Conservation (phyloP, 140 eudicot genomes). For the Cichorium intybus region DNA sequence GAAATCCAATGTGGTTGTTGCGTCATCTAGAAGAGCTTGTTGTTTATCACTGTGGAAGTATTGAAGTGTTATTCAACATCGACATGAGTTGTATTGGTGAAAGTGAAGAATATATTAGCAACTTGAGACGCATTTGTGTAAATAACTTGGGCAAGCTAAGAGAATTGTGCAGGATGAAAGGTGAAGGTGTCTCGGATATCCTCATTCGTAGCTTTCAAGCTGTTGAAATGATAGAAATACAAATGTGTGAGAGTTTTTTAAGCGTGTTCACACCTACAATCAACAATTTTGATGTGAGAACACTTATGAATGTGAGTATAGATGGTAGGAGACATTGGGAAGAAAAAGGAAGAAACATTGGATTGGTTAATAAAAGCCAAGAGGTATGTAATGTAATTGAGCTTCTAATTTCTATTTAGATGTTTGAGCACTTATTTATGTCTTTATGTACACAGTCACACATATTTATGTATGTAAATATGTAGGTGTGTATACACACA, state of each 20-base stretch:
- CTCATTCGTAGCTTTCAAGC: neutral
- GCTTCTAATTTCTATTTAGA: too few relatives aligned
- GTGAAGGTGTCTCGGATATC: neutral
- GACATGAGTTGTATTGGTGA: too few relatives aligned
- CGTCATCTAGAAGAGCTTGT: neutral
- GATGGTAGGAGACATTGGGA: too few relatives aligned
- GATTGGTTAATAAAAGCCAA: neutral
- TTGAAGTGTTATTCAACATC: too few relatives aligned
- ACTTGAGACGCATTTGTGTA: neutral
- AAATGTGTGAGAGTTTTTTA: neutral
- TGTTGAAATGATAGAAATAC: neutral
- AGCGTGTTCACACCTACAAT: slow-evolving; percentile 17
- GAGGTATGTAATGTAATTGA: too few relatives aligned
- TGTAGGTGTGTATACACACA: too few relatives aligned
- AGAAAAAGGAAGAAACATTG: accelerated
- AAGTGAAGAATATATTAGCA: slow-evolving; percentile 10
- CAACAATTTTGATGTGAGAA: too few relatives aligned
- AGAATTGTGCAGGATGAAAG: too few relatives aligned
- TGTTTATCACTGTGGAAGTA: neutral
- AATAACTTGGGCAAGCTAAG: neutral
- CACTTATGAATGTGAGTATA: too few relatives aligned
- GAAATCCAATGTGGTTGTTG: slow-evolving; percentile 6
- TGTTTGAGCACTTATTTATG: too few relatives aligned
- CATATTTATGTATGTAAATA: too few relatives aligned
- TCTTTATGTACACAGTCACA: too few relatives aligned